Conservation (phyloP, 2,329 filamentous ascomycete genomes). For the Mollisiaceae sp. region DNA sequence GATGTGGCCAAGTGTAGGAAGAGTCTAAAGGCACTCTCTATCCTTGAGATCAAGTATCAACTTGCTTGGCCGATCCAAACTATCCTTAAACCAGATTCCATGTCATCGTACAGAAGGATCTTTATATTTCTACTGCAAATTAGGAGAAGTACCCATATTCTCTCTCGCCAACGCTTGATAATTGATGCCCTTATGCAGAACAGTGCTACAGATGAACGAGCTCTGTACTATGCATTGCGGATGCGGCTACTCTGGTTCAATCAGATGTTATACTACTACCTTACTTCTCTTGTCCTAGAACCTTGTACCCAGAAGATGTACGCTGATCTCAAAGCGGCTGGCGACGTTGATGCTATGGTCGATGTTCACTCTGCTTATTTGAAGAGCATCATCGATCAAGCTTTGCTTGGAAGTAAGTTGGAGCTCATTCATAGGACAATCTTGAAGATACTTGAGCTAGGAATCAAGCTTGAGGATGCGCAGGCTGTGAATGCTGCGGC, state of each 20-base stretch:
- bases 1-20: constrained; percentile 54
- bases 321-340: constrained; percentile 60
- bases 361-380: constrained; percentile 68
- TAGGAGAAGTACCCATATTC: constrained; percentile 69
- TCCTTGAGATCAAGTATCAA: constrained; percentile 70
- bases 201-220: constrained; percentile 49
- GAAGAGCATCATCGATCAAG: constrained; percentile 66
- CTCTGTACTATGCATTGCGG: constrained; percentile 64
- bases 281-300: constrained; percentile 74
- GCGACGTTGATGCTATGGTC: constrained; percentile 84
- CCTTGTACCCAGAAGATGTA: constrained; percentile 63
- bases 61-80: constrained; percentile 73
- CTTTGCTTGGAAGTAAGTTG: constrained; percentile 71
- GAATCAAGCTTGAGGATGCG: constrained; percentile 69
- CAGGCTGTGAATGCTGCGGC: constrained; percentile 47
- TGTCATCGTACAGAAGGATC: constrained; percentile 71
- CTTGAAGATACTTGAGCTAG: constrained; percentile 77
- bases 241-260: constrained; percentile 79
- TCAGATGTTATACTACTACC: constrained; percentile 74
- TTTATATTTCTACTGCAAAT: constrained; percentile 81
- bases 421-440: constrained; percentile 74
- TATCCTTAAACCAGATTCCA: constrained; percentile 69
- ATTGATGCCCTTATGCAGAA: constrained; percentile 47
- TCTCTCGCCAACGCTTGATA: constrained; percentile 60
- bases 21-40: constrained; percentile 66